Percentiles rank a stretch among this genome's conserved stretches.
phyloP scores from a whole-genome alignment of 2,329 filamentous ascomycete species.

The Trichoderma sp. region DNA sequence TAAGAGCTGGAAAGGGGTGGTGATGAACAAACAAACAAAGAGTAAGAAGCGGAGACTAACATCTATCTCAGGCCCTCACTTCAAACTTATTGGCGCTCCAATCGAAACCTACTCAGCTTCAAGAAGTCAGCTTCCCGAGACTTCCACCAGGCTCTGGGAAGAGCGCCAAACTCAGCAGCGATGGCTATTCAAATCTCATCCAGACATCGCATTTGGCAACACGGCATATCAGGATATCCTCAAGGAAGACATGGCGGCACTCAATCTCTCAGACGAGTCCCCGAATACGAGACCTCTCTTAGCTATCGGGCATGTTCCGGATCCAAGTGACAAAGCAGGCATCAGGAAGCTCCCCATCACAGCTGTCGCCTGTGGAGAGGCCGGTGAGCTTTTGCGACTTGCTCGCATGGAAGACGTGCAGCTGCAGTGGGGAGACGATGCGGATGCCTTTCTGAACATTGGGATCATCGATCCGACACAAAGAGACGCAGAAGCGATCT shows the following conservation, averaged over 20 bases:
- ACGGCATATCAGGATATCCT: constrained; percentile 40
- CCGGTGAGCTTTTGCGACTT: constrained; percentile 61
- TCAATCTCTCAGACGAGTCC: constrained; percentile 36
- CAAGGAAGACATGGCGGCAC: constrained; percentile 42
- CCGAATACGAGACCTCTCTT: constrained; percentile 46
- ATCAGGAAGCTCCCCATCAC: constrained; percentile 42
- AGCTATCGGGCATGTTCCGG: constrained; percentile 57
- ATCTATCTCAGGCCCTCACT: constrained; percentile 36
- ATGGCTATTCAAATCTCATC: constrained; percentile 56
- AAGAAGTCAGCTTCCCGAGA: constrained; percentile 33
- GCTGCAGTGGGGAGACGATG: constrained; percentile 57
- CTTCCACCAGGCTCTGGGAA: constrained; percentile 37
- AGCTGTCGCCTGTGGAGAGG: constrained; percentile 57
- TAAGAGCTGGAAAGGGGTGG: neutral
- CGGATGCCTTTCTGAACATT: constrained; percentile 51
- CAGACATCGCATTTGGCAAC: constrained; percentile 51
- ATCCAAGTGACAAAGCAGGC: constrained; percentile 41
- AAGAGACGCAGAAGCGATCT: constrained; percentile 53
- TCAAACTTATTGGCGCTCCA: constrained; percentile 40
- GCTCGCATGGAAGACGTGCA: constrained; percentile 52
- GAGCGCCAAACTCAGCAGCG: constrained; percentile 45
- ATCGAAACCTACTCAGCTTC: constrained; percentile 43
- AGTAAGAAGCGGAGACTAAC: neutral
- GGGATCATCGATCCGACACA: constrained; percentile 46
- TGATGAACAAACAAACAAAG: neutral